Percentiles rank a stretch among this genome's conserved stretches.
These are phyloP conservation scores for Lactarius sanguifluus DNA, from an alignment of 768 basidiomycete species.

Conservation along the genomic window DNA sequence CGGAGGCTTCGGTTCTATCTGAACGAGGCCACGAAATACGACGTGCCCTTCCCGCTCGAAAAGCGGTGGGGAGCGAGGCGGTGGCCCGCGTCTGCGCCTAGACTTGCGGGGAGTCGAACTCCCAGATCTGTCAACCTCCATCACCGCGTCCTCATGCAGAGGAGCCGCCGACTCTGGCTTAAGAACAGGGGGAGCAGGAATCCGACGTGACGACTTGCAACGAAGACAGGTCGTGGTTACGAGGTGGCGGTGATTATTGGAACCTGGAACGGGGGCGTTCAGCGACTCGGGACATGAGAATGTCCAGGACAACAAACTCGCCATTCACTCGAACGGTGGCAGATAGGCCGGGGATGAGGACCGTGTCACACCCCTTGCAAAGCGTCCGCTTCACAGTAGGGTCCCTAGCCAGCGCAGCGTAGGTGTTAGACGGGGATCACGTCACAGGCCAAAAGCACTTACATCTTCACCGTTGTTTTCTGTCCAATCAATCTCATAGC, in stretches of 20 bases:
- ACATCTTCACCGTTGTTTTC: conserved; percentile 81
- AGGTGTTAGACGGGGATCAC: background rate
- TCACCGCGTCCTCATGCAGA: conserved; percentile 1
- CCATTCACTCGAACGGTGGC: conserved; percentile 65
- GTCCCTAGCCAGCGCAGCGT: conserved; percentile 49
- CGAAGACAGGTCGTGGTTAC: conserved; percentile 58
- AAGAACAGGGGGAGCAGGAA: conserved; percentile 61
- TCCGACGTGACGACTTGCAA: conserved; percentile 59
- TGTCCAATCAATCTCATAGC: conserved; percentile 70
- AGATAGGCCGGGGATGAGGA: conserved; percentile 68
- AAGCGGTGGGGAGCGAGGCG: conserved; percentile 52
- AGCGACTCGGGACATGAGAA: conserved; percentile 33
- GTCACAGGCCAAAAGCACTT: conserved; percentile 29
- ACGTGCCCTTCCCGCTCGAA: conserved; percentile 67
- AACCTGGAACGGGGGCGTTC: conserved; percentile 35
- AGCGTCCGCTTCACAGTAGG: conserved; percentile 79
- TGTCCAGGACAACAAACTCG: conserved; percentile 28
- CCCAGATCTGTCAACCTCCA: conserved; percentile 4
- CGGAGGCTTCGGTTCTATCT: conserved; percentile 11
- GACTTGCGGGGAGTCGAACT: background rate
- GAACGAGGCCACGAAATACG: conserved; percentile 63
- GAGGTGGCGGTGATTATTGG: conserved; percentile 50
- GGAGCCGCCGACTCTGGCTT: conserved; percentile 3
- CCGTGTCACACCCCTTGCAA: conserved; percentile 64
- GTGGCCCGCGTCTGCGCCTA: conserved; percentile 33